Evolutionary conservation across 257 asterid genomes (phyloP).

Genomic region (Striga asiatica): DNA sequence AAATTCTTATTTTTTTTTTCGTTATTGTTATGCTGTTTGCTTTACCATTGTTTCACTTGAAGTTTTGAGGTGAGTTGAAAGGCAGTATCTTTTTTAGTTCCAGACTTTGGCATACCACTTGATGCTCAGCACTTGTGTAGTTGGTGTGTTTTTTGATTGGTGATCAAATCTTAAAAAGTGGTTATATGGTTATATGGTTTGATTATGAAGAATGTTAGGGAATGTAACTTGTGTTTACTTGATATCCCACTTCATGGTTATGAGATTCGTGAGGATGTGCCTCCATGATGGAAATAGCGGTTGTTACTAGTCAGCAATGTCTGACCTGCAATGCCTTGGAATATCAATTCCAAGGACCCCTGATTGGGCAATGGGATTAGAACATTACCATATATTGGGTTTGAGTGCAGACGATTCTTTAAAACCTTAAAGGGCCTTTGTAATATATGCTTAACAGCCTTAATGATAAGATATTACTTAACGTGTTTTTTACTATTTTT

Average conservation of each 20-base stretch:
- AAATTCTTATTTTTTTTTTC: background rate
- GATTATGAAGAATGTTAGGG: conserved; percentile 5
- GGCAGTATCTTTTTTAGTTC: background rate
- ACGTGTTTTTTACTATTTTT: background rate
- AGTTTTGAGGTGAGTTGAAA: background rate
- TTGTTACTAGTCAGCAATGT: no score
- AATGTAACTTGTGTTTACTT: conserved; percentile 6
- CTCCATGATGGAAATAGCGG: background rate
- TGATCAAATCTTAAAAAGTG: background rate
- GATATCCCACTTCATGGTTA: background rate
- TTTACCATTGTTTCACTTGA: background rate
- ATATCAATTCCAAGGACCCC: no score
- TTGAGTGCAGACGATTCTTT: no score
- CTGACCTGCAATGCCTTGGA: no score
- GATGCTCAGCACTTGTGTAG: background rate
- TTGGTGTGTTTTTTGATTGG: background rate
- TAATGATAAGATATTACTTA: background rate
- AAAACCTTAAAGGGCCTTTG: background rate
- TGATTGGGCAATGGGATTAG: no score
- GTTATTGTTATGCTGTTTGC: background rate
- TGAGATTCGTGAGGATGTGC: background rate
- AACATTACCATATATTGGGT: no score
- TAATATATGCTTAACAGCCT: background rate
- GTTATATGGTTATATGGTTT: background rate
- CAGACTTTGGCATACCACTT: background rate